Base-by-base conservation (phyloP, 371 early-diverging fungal genomes). In the Mucor indicus region DNA sequence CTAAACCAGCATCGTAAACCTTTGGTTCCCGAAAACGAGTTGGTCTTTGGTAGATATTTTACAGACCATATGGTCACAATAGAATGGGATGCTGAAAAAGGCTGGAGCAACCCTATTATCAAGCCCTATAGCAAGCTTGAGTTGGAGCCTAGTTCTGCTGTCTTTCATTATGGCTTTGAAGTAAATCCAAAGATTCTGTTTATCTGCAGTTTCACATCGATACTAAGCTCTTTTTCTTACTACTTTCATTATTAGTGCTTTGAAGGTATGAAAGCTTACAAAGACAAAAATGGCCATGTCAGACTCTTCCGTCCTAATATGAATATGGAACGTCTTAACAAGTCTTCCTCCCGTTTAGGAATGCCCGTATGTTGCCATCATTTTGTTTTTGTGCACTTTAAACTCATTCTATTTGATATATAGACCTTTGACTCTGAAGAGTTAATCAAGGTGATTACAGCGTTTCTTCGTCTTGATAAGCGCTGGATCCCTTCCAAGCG, bases 251-350 rank as follows among this genome's bases (percentile, higher is more conserved):
- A n/a, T n/a, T 48, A 77, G 80, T 91, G 93, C 52, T 95, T 95
- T 48, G 95, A 95, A 75, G 95, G 94, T 19, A 77, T 91, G 79
- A 93, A 93, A 68, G 94, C 93, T 22, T 94, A 83, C 65, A 89
- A 89, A 60, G 92, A 91, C 55, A 74, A 72, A 47, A 53, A 85
- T n/a, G 92, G 92, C 22, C 80, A 80, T 29, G 78, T 91, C 31
- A 79, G 93, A 39, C 66, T 95, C 47, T 93, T 90, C 76, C 78
- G 95, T 19, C 93, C 93, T 2, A 85, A 90, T 29, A 88, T 87
- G 85, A 94, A 93, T 79, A 89, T 94, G 93, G 74, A 74, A 55
- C 82, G 95, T 4, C 65, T 94, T 52, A 68, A 75, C 42, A 64
- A 51, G n/a, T 89, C 90, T 27, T 83, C 91, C 17, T 60, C 72